These are phyloP conservation scores for Blastocystis sp. DNA, from an alignment of 352 stramenopile species.

Conservation along the genomic window DNA sequence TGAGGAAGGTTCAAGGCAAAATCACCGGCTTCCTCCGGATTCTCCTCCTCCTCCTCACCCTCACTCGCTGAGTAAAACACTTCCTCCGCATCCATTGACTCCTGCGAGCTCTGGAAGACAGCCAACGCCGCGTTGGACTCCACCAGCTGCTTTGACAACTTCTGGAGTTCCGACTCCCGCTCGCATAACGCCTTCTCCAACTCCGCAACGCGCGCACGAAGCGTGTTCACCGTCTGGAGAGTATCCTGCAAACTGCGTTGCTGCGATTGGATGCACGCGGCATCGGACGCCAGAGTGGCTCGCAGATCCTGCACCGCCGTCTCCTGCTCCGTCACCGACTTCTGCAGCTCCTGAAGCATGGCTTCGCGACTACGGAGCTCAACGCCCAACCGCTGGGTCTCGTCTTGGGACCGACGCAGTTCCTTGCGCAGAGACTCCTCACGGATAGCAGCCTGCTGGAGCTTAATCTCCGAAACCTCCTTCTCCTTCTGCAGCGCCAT, in stretches of 20 bases:
- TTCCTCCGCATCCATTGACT: neutral
- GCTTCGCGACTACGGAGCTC: conserved; percentile 5
- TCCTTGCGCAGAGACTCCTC: neutral
- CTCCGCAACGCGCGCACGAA: neutral
- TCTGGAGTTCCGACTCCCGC: neutral
- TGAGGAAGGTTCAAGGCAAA: neutral
- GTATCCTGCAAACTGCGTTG: neutral
- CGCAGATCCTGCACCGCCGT: neutral
- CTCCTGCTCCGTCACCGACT: neutral
- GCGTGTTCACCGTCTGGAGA: neutral
- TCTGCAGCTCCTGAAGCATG: neutral
- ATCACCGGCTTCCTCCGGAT: neutral
- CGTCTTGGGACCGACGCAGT: neutral
- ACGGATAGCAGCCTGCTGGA: neutral
- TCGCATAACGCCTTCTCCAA: neutral
- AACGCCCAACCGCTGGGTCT: neutral
- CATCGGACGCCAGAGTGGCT: neutral
- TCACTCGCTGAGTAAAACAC: neutral
- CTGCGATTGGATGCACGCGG: neutral
- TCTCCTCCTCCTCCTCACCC: neutral
- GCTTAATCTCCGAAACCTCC: neutral
- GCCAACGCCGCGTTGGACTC: neutral
- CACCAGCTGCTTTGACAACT: neutral
- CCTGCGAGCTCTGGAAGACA: neutral
- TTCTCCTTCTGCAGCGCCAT: conserved; percentile 31